Percentiles rank a stretch among this genome's conserved stretches.
These are phyloP conservation scores for Leccinum variicolor DNA, from an alignment of 768 basidiomycete genomes.

Conservation along the genomic window DNA sequence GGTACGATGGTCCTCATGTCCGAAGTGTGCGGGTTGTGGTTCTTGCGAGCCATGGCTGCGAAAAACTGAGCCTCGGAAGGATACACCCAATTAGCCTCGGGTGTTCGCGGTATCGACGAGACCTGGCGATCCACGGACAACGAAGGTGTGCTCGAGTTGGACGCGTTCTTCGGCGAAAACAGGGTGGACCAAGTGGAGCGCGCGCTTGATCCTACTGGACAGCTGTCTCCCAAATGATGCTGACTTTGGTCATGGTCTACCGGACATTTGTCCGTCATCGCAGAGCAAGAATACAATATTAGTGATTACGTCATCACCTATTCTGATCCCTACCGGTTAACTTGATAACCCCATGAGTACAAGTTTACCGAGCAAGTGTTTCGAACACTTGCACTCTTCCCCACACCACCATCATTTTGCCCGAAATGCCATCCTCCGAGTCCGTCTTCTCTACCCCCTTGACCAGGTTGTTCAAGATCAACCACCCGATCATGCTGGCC, in stretches of 20 bases:
- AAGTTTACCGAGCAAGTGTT: neutral
- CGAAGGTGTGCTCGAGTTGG: constrained; percentile 15
- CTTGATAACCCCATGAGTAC: neutral
- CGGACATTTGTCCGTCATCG: constrained; percentile 43
- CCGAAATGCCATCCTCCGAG: constrained; percentile 59
- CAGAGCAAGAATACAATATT: neutral
- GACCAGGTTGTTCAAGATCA: constrained; percentile 71
- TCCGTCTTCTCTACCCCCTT: constrained; percentile 70
- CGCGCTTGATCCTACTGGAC: constrained; percentile 64
- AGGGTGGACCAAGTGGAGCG: constrained; percentile 42
- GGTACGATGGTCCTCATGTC: constrained; percentile 97
- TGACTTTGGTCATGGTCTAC: constrained; percentile 38
- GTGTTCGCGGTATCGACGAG: constrained; percentile 81
- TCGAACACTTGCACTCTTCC: neutral
- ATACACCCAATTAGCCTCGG: constrained; percentile 88
- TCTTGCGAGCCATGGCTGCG: constrained; percentile 93
- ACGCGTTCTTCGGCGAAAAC: constrained; percentile 14
- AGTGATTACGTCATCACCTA: constrained; percentile 16
- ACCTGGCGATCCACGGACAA: constrained; percentile 74
- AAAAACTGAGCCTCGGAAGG: constrained; percentile 99
- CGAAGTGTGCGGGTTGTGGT: constrained; percentile 79
- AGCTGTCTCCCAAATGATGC: constrained; percentile 34
- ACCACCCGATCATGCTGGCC: constrained; percentile 84
- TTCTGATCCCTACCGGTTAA: neutral
- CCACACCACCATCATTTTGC: constrained; percentile 2